Evolutionary conservation across 139 green algal species (phyloP).

Genomic region (Mychonastes homosphaera): DNA sequence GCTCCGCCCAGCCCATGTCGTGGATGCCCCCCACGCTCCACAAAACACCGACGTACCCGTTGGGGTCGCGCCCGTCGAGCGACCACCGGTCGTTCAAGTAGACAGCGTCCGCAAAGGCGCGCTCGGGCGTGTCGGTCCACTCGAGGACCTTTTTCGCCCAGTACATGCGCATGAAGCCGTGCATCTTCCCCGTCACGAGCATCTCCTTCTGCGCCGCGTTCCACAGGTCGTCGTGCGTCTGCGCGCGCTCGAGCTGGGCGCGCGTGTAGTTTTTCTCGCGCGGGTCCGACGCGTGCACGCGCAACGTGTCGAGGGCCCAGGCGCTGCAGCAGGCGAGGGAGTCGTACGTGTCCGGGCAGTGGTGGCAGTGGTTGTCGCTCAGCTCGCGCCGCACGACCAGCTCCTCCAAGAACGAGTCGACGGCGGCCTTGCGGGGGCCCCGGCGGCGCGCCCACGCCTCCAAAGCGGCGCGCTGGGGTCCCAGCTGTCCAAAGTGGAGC

Average conservation of each 20-base stretch:
- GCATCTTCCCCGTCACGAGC: slow-evolving; percentile 80
- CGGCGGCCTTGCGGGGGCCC: slow-evolving; percentile 31
- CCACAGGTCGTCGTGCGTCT: slow-evolving; percentile 93
- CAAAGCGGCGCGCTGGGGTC: slow-evolving; percentile 66
- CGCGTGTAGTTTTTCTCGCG: slow-evolving; percentile 60
- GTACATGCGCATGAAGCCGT: slow-evolving; percentile 98
- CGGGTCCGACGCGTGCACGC: slow-evolving; percentile 62
- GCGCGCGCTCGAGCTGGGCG: slow-evolving; percentile 68
- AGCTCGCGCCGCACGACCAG: slow-evolving; percentile 85
- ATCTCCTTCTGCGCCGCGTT: slow-evolving; percentile 91
- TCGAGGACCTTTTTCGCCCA: slow-evolving; percentile 98
- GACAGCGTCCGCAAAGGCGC: slow-evolving; percentile 71
- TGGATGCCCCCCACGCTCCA: slow-evolving; percentile 89
- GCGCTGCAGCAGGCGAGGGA: slow-evolving; percentile 50
- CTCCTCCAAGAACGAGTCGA: slow-evolving; percentile 92
- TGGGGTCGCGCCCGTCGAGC: slow-evolving; percentile 77
- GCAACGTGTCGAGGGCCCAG: slow-evolving; percentile 75
- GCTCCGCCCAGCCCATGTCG: slow-evolving; percentile 90
- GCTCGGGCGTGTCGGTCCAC: slow-evolving; percentile 69
- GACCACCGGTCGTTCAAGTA: slow-evolving; percentile 87
- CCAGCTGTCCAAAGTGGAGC: slow-evolving; percentile 82
- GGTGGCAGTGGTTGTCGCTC: slow-evolving; percentile 87
- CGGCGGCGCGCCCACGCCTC: slow-evolving; percentile 62
- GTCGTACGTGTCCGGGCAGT: slow-evolving; percentile 64
- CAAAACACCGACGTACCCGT: slow-evolving; percentile 87